phyloP scores from a whole-genome alignment of 129 eudicot genomes.

The Centrapalus pauciflorus region DNA sequence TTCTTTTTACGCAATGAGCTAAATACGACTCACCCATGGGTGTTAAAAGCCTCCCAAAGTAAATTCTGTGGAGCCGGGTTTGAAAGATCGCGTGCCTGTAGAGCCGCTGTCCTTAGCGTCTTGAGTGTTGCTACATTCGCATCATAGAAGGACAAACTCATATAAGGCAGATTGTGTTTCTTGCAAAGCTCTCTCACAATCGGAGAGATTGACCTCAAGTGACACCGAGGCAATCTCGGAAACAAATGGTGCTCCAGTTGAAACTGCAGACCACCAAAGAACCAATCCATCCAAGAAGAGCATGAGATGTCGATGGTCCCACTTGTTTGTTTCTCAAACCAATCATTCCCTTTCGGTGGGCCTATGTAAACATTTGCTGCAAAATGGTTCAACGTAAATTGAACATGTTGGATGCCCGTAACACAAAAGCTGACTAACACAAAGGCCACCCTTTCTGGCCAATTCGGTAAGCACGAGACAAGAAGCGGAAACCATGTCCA shows the following conservation, averaged over 20 bases:
- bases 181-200: conserved; percentile 66
- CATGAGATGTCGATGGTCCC: conserved; percentile 85
- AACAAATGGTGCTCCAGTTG: conserved; percentile 94
- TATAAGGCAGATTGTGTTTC: conserved; percentile 83
- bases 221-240: conserved; percentile 85
- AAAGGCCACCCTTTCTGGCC: conserved; percentile 72
- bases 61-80: conserved; percentile 48
- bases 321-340: conserved; percentile 90
- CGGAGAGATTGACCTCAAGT: conserved; percentile 78
- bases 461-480: conserved; percentile 71
- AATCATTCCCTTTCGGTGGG: conserved; percentile 66
- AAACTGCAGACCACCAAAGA: conserved; percentile 86
- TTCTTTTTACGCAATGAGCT: neutral
- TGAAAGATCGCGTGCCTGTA: conserved; percentile 64
- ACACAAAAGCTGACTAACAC: conserved; percentile 69
- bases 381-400: conserved; percentile 79
- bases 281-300: conserved; percentile 80
- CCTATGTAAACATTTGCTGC: conserved; percentile 80
- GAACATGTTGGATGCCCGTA: conserved; percentile 70
- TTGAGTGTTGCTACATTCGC: conserved; percentile 63
- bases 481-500: conserved; percentile 95
- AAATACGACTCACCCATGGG: conserved; percentile 73
- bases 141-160: conserved; percentile 62
- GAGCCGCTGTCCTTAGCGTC: conserved; percentile 71
- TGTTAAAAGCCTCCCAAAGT: conserved; percentile 92